phyloP scores from a whole-genome alignment of 768 basidiomycete genomes.

The Leccinellum albellum region DNA sequence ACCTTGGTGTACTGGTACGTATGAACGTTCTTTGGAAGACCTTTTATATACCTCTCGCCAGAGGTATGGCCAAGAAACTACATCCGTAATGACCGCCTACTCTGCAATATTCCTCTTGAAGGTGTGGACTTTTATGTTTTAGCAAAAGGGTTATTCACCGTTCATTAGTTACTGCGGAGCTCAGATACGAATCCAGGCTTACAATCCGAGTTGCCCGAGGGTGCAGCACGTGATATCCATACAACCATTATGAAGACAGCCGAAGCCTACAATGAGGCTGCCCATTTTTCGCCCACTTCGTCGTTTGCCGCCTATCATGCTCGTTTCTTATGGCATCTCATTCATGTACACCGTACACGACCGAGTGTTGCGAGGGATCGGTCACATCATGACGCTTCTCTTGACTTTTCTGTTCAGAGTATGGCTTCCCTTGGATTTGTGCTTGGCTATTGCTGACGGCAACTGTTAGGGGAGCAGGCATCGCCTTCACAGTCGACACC shows the following conservation, averaged over 20 bases:
- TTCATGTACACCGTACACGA: constrained; percentile 57
- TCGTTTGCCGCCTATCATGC: constrained; percentile 73
- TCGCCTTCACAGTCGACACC: constrained; percentile 23
- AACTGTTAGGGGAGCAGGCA: constrained; percentile 17
- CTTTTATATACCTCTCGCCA: constrained; percentile 26
- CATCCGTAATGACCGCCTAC: constrained; percentile 84
- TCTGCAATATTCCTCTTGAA: constrained; percentile 76
- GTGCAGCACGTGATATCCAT: constrained; percentile 63
- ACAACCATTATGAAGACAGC: constrained; percentile 63
- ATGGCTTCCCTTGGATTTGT: constrained; percentile 10
- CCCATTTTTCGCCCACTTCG: constrained; percentile 54
- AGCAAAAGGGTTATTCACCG: constrained; percentile 1
- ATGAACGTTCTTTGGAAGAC: constrained; percentile 31
- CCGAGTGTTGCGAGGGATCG: constrained; percentile 37
- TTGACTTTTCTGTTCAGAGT: constrained; percentile 59
- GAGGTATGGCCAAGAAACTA: constrained; percentile 83
- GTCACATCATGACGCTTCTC: constrained; percentile 39
- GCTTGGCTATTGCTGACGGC: constrained; percentile 8
- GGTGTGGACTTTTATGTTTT: constrained; percentile 38
- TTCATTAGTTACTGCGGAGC: constrained; percentile 61
- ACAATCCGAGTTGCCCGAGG: constrained; percentile 56
- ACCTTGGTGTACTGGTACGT: constrained; percentile 69
- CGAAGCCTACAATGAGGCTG: constrained; percentile 74
- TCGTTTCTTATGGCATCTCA: constrained; percentile 70
- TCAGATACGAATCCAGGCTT: constrained; percentile 55